phyloP scores from a whole-genome alignment of 1,139 yeast species.

The Magnusiomyces ingens region DNA sequence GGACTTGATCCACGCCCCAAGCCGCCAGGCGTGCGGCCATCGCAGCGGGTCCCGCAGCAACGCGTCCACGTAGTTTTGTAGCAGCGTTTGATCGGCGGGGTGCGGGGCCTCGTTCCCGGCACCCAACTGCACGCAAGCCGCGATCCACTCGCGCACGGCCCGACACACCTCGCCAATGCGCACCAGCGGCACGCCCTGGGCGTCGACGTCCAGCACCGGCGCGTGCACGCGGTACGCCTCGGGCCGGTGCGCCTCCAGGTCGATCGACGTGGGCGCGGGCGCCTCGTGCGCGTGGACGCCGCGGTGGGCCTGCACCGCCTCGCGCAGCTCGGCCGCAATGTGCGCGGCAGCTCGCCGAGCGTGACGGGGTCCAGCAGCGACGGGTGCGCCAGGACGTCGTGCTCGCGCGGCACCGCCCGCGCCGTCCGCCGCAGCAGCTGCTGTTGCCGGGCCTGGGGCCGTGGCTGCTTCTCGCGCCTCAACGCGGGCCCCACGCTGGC shows the following conservation, averaged over 20 bases:
- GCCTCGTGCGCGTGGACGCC: not conserved
- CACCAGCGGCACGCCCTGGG: too few relatives aligned
- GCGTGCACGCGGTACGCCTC: conserved; percentile 2
- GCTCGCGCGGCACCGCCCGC: too few relatives aligned
- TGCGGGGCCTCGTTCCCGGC: conserved; percentile 13
- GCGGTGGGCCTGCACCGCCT: too few relatives aligned
- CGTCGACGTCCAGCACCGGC: conserved; percentile 1
- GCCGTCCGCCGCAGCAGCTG: too few relatives aligned
- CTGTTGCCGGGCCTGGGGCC: not conserved
- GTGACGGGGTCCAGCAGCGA: conserved; percentile 1
- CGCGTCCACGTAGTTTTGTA: conserved; percentile 4
- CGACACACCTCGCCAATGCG: not conserved
- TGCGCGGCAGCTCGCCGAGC: not conserved
- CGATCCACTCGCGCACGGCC: conserved; percentile 1
- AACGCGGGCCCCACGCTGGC: too few relatives aligned
- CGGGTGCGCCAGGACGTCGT: conserved; percentile 1
- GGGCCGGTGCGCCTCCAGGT: not conserved
- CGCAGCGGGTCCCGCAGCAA: conserved; percentile 1
- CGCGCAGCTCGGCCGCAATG: not conserved
- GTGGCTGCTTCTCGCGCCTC: not conserved
- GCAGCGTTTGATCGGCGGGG: conserved; percentile 9
- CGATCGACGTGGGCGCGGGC: not conserved
- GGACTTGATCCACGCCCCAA: conserved; percentile 7
- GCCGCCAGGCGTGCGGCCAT: conserved; percentile 8
- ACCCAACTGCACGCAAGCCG: not conserved